Evolutionary conservation across 2,329 filamentous ascomycete genomes (phyloP).

Genomic region (Fusarium phyllophilum): DNA sequence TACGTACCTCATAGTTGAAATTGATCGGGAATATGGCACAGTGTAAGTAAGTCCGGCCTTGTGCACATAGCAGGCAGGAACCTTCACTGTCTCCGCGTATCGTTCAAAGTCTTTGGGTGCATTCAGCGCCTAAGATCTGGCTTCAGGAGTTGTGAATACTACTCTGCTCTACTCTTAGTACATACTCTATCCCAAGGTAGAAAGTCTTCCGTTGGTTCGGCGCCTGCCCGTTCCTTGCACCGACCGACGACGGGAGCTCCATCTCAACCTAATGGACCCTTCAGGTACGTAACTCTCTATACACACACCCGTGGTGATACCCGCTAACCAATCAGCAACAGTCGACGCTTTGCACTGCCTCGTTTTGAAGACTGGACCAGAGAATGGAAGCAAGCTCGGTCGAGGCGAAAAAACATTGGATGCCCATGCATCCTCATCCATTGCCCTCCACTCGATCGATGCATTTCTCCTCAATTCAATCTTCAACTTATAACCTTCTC

Average conservation of each 20-base stretch:
- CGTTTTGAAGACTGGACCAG: conserved; percentile 16
- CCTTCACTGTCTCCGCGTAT: not conserved
- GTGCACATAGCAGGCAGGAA: not conserved
- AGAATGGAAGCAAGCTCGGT: conserved; percentile 4
- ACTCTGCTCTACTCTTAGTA: not conserved
- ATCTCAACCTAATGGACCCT: not conserved
- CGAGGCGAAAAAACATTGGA: conserved; percentile 22
- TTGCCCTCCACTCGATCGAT: conserved; percentile 5
- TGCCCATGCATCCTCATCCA: conserved; percentile 1
- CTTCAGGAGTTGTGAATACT: conserved; percentile 5
- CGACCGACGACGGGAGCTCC: not conserved
- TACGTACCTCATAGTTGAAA: not conserved
- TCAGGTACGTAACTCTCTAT: not conserved
- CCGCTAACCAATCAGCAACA: conserved; percentile 23
- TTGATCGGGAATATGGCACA: not conserved
- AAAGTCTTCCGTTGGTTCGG: conserved; percentile 20
- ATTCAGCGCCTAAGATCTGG: not conserved
- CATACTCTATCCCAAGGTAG: conserved; percentile 5
- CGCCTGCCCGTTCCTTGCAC: conserved; percentile 25
- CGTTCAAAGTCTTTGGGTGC: not conserved
- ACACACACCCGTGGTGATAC: conserved; percentile 4
- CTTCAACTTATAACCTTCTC: conserved; percentile 17
- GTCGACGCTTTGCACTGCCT: conserved; percentile 35
- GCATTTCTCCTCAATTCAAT: conserved; percentile 21
- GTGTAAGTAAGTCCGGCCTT: not conserved